These are phyloP conservation scores for Coemansia sp. DNA, from an alignment of 192 early-diverging fungal species.

Conservation along the genomic window DNA sequence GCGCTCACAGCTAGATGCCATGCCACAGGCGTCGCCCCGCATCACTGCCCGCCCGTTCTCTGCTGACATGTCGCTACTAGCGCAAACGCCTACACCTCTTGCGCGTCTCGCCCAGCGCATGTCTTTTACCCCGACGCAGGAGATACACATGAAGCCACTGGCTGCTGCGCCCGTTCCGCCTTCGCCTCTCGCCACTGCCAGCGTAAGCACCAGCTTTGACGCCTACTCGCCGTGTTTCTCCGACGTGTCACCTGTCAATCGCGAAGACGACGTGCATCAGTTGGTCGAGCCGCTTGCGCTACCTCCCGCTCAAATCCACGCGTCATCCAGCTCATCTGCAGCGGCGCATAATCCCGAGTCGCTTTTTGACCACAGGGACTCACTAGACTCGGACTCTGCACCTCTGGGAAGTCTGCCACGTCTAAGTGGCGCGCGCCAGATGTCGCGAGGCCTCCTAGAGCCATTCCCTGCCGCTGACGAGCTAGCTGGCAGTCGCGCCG, in stretches of 20 bases:
- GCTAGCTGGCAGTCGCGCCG: slow-evolving; percentile 7
- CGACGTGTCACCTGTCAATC: slow-evolving; percentile 10
- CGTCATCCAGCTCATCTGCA: slow-evolving; percentile 26
- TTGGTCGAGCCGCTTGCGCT: not conserved
- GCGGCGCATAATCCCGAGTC: slow-evolving; percentile 19
- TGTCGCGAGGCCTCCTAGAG: slow-evolving; percentile 6
- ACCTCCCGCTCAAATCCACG: not conserved
- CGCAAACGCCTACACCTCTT: slow-evolving; percentile 24
- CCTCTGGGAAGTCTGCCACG: slow-evolving; percentile 33
- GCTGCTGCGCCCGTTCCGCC: slow-evolving; percentile 7
- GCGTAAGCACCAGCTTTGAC: slow-evolving; percentile 17
- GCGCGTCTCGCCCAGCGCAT: slow-evolving; percentile 7
- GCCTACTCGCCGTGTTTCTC: slow-evolving; percentile 45
- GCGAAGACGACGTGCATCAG: slow-evolving; percentile 2
- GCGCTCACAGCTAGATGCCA: not conserved
- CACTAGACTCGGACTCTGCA: slow-evolving; percentile 29
- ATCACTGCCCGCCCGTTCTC: slow-evolving; percentile 34
- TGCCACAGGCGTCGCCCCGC: not conserved
- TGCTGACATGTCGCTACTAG: slow-evolving; percentile 41
- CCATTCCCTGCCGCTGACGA: slow-evolving; percentile 13
- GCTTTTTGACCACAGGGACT: slow-evolving; percentile 27
- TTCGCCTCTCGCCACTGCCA: not conserved
- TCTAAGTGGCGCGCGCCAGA: slow-evolving; percentile 2
- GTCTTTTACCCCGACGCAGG: slow-evolving; percentile 28
- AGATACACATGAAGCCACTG: slow-evolving; percentile 43